Base-by-base conservation (phyloP, 768 basidiomycete genomes). In the Infundibulicybe gibba region DNA sequence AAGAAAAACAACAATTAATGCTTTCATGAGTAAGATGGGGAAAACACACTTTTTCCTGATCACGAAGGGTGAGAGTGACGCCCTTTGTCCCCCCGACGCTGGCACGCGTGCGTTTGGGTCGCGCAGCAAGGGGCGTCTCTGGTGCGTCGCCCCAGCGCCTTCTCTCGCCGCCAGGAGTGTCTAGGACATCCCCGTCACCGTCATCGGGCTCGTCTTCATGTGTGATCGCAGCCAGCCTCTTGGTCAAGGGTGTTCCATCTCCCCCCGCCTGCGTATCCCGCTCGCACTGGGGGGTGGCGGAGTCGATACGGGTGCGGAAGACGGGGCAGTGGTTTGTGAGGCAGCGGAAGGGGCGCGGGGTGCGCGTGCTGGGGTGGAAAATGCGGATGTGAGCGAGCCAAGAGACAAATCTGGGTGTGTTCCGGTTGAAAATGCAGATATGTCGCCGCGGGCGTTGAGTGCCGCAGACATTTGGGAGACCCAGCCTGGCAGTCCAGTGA, bases 11-110 rank as follows among this genome's bases (percentile, higher is more conserved):
- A 51, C 25, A 43, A 41, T 47, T 32, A 47, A 40, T 16, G 32
- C 25, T 25, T 40, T 34, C 15, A 30, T 48, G 20, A 40, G 40
- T 37, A 39, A 38, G 13, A 52, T 17, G 32, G 25, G 41, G 16
- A 14, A 19, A 35, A 60, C 74, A 43, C 54, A 91, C 95, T 79
- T 97, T 95, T 68, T 98, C 94, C 65, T 99, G 95, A 62, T 98
- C 95, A 6, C 94, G 79, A 12, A 99, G 74, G 0, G 94, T 95
- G 54, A 97, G 77, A 13, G 80, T 69, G 0, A 63, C 62, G 8
- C 69, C 73, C 56, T 76, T 76, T 8, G 64, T 66, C 11, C 61
- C 64, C 12, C 67, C 65, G 10, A 67, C 66, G 21, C 63, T 64
- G 15, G 70, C 58, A 47, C 64, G 61, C 15, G 65, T 56, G 20